Evolutionary conservation across 805 yeast genomes (phyloP), one percentile per base, ranked within the genome.

Genomic region (Yamadazyma nakazawae): DNA sequence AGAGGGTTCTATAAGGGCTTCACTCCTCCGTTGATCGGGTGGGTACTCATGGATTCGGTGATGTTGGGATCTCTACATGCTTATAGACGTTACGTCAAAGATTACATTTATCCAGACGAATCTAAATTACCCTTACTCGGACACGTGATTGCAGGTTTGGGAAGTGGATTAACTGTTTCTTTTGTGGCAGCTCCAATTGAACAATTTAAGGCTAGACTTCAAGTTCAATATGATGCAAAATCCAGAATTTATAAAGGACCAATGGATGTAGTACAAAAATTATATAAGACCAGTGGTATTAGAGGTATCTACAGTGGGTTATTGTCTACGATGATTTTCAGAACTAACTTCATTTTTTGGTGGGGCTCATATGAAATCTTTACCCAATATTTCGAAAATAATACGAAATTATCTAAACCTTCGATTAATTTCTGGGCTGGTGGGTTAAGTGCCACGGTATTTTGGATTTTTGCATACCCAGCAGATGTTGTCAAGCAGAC

Each of bases 121-220:
- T 66, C 74, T 21, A 81, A 79, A 58, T 67, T 90, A 50, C 96
- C 96, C 1, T 62, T 89, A 13, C 50, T 75, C 13, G 96, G 96
- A 0, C 89, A 85, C 58, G 73, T 85, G 26, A 63, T 84, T 18
- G 92, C 96, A 1, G 84, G 83, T 0, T 61, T 80, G 26, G 95
- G 96, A n/a, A 82, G 94, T 8, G 97, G 97, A 2, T 80, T 85
- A 84, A 90, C 97, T 0, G 97, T 90, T 12, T 83, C 92, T 40
- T 85, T 90, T 68, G 91, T 90, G n/a, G 97, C 97, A 4, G 96
- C 96, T 0, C 97, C 97, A 2, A 85, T 90, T 7, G 97, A 90
- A 63, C 85, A 85, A 56, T 81, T 90, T 54, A 90, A 90, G 66
- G 96, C 96, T 2, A 76, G 95, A 51, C 72, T 90, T 42, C 97